Percentiles rank a stretch among this genome's conserved stretches.
Conservation (phyloP, 2,329 filamentous ascomycete species). For the Talaromyces sp. region DNA sequence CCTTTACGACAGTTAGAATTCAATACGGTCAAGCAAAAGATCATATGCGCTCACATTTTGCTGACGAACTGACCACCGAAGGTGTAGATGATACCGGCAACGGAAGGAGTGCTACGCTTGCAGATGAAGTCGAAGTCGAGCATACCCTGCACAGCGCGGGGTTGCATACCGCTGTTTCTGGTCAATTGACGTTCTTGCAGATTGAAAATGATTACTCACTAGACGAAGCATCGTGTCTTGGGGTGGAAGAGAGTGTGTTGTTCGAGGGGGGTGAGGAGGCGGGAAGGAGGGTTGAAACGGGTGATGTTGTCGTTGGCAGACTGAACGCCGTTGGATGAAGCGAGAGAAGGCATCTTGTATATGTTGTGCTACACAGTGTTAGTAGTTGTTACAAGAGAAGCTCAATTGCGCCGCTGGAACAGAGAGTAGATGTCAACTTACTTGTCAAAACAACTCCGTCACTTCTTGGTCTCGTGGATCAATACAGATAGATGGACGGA, state of each 20-base stretch:
- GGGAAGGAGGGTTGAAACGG: slow-evolving; percentile 89
- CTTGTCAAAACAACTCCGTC: slow-evolving; percentile 8
- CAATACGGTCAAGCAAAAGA: not conserved
- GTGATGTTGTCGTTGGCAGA: slow-evolving; percentile 98
- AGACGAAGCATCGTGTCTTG: slow-evolving; percentile 99
- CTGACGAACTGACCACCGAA: slow-evolving; percentile 99
- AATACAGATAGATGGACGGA: slow-evolving; percentile 2
- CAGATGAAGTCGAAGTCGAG: slow-evolving; percentile 99
- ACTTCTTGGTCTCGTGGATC: slow-evolving; percentile 6
- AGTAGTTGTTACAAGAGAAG: not conserved
- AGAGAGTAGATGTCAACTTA: not conserved
- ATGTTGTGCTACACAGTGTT: slow-evolving; percentile 13
- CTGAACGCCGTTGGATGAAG: slow-evolving; percentile 51
- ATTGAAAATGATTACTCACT: slow-evolving; percentile 54
- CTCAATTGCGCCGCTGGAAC: not conserved
- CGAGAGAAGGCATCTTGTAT: slow-evolving; percentile 55
- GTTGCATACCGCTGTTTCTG: slow-evolving; percentile 74
- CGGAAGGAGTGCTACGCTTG: slow-evolving; percentile 94
- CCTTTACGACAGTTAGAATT: slow-evolving; percentile 32
- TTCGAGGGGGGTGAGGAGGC: slow-evolving; percentile 81
- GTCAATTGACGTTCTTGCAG: slow-evolving; percentile 26
- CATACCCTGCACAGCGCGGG: slow-evolving; percentile 86
- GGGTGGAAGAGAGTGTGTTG: slow-evolving; percentile 90
- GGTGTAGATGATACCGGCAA: slow-evolving; percentile 99
- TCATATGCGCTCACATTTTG: slow-evolving; percentile 71